Conservation (phyloP, 2,329 filamentous ascomycete species). For the Aspergillus arachidicola region DNA sequence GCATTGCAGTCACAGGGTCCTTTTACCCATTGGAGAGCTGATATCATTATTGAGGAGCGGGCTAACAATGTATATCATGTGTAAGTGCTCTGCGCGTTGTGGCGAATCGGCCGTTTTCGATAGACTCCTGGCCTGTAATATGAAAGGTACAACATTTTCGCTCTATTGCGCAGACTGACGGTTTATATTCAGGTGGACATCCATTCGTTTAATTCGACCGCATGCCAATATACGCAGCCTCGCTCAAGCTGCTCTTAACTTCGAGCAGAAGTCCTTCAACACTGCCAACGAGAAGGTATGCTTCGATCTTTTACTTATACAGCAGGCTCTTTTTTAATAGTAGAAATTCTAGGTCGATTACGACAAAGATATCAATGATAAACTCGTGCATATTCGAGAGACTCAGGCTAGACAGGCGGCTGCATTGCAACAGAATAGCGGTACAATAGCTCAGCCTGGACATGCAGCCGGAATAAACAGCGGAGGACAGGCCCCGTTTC, state of each 20-base stretch:
- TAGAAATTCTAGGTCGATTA: slow-evolving; percentile 40
- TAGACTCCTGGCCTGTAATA: background rate
- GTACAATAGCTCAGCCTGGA: slow-evolving; percentile 40
- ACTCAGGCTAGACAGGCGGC: slow-evolving; percentile 47
- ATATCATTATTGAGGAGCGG: slow-evolving; percentile 43
- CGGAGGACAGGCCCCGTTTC: slow-evolving; percentile 47
- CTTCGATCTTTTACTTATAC: slow-evolving; percentile 2
- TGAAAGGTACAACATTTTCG: background rate
- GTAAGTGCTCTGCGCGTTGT: slow-evolving; percentile 30
- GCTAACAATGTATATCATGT: slow-evolving; percentile 48
- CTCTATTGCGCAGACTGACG: background rate
- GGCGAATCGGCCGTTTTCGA: background rate
- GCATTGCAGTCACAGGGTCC: slow-evolving; percentile 44
- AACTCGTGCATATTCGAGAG: slow-evolving; percentile 48
- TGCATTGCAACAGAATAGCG: slow-evolving; percentile 42
- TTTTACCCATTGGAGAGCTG: slow-evolving; percentile 49
- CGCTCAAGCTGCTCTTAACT: slow-evolving; percentile 46
- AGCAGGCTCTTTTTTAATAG: background rate
- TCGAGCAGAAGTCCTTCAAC: slow-evolving; percentile 49
- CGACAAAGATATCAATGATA: slow-evolving; percentile 46
- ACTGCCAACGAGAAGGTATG: slow-evolving; percentile 40
- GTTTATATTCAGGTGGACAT: slow-evolving; percentile 41
- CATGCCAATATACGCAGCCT: slow-evolving; percentile 41
- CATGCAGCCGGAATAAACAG: slow-evolving; percentile 34
- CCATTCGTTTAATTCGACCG: slow-evolving; percentile 49